These are phyloP conservation scores for Coriaria nepalensis DNA, from an alignment of 306 rosid genomes.

Conservation along the genomic window DNA sequence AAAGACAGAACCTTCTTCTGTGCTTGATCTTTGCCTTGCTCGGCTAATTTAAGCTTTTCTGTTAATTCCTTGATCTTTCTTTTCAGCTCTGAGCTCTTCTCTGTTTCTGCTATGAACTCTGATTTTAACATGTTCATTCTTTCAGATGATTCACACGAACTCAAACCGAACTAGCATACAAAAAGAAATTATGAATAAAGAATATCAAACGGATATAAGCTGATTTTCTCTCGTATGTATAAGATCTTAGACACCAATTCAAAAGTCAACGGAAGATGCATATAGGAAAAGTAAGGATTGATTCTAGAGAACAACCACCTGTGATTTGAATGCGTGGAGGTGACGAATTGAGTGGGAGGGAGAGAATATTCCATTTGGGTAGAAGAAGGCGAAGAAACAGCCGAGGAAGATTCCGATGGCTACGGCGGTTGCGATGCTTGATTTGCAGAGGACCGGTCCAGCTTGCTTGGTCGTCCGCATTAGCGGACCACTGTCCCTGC, in stretches of 20 bases:
- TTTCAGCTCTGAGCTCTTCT: conserved; percentile 42
- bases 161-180: conserved; percentile 35
- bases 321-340: conserved; percentile 26
- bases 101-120: conserved; percentile 37
- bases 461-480: conserved; percentile 37
- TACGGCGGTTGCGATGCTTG: conserved; percentile 35
- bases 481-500: conserved; percentile 48
- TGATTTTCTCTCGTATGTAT: neutral
- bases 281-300: neutral
- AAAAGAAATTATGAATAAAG: conserved; percentile 1
- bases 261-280: conserved; percentile 5
- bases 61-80: conserved; percentile 56
- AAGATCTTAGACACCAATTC: neutral
- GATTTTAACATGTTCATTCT: conserved; percentile 52
- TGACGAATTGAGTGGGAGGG: conserved; percentile 24
- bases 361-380: conserved; percentile 47
- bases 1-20: conserved; percentile 63
- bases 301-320: conserved; percentile 24
- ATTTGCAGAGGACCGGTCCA: conserved; percentile 22
- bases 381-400: conserved; percentile 46
- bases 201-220: conserved; percentile 9
- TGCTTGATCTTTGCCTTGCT: conserved; percentile 70
- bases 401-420: conserved; percentile 59
- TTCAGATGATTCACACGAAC: conserved; percentile 57
- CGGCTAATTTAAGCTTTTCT: conserved; percentile 48